Percentiles rank a stretch among this genome's conserved stretches.
Evolutionary conservation across 2,329 filamentous ascomycete genomes (phyloP).

Genomic region (Chrysosporium queenslandicum): DNA sequence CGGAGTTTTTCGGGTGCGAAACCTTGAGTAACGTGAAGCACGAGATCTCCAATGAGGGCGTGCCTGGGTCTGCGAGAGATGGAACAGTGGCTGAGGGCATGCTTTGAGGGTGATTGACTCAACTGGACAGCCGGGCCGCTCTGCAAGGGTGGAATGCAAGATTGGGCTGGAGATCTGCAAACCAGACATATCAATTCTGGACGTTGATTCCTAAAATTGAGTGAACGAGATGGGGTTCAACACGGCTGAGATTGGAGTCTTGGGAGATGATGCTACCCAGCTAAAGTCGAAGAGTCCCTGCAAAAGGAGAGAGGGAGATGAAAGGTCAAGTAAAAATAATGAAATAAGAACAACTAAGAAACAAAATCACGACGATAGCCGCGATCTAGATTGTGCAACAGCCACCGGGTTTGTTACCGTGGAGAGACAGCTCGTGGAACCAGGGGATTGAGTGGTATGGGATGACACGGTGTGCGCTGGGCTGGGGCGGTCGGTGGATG

Average conservation of each 20-base stretch:
- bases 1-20: neutral
- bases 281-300: no score
- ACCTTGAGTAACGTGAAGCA: neutral
- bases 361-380: neutral
- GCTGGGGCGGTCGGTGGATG: no score
- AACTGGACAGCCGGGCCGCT: neutral
- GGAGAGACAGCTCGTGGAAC: neutral
- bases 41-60: neutral
- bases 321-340: neutral
- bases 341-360: neutral
- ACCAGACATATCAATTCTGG: neutral
- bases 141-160: neutral
- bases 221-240: no score
- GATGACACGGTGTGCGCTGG: neutral
- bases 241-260: no score
- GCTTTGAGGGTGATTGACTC: neutral
- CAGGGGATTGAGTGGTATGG: neutral
- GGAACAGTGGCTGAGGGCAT: neutral
- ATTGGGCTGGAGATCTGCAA: neutral
- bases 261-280: no score
- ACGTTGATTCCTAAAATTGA: no score
- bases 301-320: neutral
- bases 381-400: constrained; percentile 3
- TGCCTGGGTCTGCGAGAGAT: neutral
- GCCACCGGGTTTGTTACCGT: constrained; percentile 1